Evolutionary conservation across 2,329 filamentous ascomycete species (phyloP).

Genomic region (Endothia cerciana): DNA sequence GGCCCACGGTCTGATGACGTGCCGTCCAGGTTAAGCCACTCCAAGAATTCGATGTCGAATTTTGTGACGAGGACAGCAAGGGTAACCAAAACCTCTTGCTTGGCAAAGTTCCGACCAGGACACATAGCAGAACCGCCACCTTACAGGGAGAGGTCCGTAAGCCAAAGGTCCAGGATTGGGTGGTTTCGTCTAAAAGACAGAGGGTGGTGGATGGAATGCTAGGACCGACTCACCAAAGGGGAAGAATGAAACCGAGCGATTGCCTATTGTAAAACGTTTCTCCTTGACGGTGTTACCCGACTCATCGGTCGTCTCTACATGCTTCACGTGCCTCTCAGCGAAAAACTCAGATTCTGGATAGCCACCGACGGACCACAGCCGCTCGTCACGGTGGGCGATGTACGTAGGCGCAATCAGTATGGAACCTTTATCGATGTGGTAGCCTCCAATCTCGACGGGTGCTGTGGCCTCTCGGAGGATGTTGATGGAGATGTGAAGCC

Average conservation of each 20-base stretch:
- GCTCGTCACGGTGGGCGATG: not conserved
- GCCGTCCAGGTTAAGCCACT: not conserved
- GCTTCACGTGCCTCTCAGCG: not conserved
- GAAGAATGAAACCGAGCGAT: not conserved
- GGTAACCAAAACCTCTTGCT: not conserved
- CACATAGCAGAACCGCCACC: not conserved
- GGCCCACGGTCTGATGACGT: not conserved
- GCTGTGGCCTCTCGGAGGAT: not conserved
- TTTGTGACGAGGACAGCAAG: not conserved
- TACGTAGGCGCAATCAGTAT: not conserved
- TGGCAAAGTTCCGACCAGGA: not conserved
- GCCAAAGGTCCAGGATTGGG: too few relatives aligned
- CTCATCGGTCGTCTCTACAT: not conserved
- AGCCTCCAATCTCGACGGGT: not conserved
- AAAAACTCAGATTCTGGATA: not conserved
- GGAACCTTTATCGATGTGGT: not conserved
- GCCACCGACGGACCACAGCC: not conserved
- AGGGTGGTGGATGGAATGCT: too few relatives aligned
- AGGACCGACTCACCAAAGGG: not conserved
- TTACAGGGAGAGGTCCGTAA: too few relatives aligned
- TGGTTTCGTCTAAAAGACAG: too few relatives aligned
- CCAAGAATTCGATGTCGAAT: not conserved
- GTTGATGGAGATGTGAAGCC: not conserved
- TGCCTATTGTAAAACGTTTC: too few relatives aligned
- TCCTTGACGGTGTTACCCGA: not conserved